Evolutionary conservation across 164 flowering plant genomes (phyloP), one percentile per base, ranked within the genome.

Genomic region (Cinnamomum micranthum): DNA sequence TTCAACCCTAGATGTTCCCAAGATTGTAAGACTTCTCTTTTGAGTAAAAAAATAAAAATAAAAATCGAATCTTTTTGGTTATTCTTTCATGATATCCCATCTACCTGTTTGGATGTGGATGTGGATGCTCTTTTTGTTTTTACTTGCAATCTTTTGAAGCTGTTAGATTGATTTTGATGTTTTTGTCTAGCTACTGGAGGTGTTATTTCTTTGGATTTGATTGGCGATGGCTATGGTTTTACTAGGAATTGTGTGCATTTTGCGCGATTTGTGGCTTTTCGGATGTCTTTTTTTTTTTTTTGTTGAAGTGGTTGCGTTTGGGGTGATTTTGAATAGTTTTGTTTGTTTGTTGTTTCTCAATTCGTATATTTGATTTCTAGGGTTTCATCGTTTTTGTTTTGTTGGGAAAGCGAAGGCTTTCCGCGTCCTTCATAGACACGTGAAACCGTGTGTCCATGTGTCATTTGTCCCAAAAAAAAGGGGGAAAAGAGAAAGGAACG

Each of bases 1-100:
- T 7, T 69, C 82, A 55, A 72, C 84, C 2, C 78, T 77, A 25
- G 80, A 77, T 31, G 73, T 70, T 22, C 76, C 80, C 0, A 70
- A 69, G 70, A 70, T 75, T 69, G 76, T 68, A 73, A 75, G 62
- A 19, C 12, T 63, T 24, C 15, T 25, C 5, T 68, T 68, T 24
- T 14, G 60, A 55, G 35, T 31, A 5, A 55, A 19, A 13, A 55
- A n/a, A n/a, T n/a, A n/a, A n/a, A n/a, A n/a, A n/a, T n/a, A 14
- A 55, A 14, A 55, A 55, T 55, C 2, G 6, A 55, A 6, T 4
- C 5, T 55, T 20, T 55, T 55, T 20, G 20, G 60, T 11, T 7
- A 2, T 22, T 12, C 72, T 1, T 23, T 4, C 7, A 50, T 17
- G 35, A 47, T 7, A 19, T 58, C 35, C 0, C 35, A 4, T 31